A percentile compares a stretch with the other conserved stretches of the same genome.
Conservation (phyloP, 306 rosid genomes). For the Carpinus viminea region DNA sequence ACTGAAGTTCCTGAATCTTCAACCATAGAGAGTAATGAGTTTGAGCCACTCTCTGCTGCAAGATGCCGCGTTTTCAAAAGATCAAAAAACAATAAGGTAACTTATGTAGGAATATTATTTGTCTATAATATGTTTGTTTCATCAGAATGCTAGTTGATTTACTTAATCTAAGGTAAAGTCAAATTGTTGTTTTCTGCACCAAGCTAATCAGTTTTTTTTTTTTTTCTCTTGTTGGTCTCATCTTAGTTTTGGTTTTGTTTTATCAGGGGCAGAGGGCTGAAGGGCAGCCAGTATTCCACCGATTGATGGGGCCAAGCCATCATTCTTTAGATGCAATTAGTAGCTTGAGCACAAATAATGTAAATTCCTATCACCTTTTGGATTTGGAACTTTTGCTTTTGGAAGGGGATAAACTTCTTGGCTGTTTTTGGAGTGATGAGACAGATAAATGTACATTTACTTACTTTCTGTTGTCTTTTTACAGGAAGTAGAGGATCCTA, state of each 20-base stretch:
- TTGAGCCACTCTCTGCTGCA: conserved; percentile 75
- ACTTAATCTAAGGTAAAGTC: conserved; percentile 19
- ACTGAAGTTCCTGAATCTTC: conserved; percentile 56
- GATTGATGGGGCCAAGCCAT: conserved; percentile 64
- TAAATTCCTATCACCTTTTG: conserved; percentile 37
- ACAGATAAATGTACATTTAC: conserved; percentile 18
- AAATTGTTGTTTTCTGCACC: neutral
- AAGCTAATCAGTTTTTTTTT: neutral
- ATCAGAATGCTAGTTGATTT: conserved; percentile 8
- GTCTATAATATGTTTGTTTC: conserved; percentile 11
- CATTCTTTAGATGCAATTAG: conserved; percentile 64
- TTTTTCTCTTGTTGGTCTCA: conserved; percentile 18
- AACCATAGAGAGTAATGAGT: conserved; percentile 47
- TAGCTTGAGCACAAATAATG: conserved; percentile 54
- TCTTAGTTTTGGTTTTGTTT: conserved; percentile 22
- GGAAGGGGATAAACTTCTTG: conserved; percentile 12
- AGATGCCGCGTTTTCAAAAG: conserved; percentile 67
- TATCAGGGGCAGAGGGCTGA: conserved; percentile 68
- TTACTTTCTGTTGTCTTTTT: conserved; percentile 27
- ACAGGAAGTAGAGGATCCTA: conserved; percentile 67
- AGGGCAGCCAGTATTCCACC: conserved; percentile 63
- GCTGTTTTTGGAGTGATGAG: conserved; percentile 19
- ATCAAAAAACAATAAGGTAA: conserved; percentile 61
- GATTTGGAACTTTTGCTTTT: conserved; percentile 13
- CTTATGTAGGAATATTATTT: conserved; percentile 5